Base-by-base conservation (phyloP, 139 green algal species). In the Chlamydomonas sp. region DNA sequence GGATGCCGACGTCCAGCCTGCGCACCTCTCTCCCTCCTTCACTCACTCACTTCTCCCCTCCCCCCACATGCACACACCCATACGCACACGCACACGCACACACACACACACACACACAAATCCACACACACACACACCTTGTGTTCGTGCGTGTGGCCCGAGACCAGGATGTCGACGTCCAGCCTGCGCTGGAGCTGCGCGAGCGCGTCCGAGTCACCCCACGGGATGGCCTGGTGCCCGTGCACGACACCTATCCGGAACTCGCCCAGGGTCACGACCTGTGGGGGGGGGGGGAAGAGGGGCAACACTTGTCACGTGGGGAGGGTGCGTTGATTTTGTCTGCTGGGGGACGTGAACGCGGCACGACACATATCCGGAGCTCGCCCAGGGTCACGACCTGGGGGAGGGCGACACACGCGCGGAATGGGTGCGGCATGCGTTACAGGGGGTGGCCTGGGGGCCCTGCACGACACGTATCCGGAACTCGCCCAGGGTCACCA, bases 101-200 rank as follows among this genome's bases (percentile, higher is more conserved):
- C n/a, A n/a, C n/a, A n/a, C n/a, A n/a, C n/a, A n/a, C n/a, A n/a
- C n/a, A n/a, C n/a, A n/a, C n/a, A n/a, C n/a, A n/a, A n/a, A n/a
- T n/a, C n/a, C n/a, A n/a, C n/a, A n/a, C n/a, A n/a, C n/a, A n/a
- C n/a, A n/a, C n/a, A n/a, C n/a, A 89, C 87, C 80, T 92, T 88
- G 71, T 94, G 91, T 47, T 88, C 79, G 69, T 98, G 92, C 22
- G 91, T 96, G 82, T 97, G 89, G 0, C 92, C 94, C 0, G 85
- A 95, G 3, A 98, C 74, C 16, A 98, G 83, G 37, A 98, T 92
- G 76, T 98, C 94, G 0, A 88, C 90, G 34, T 88, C 84, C 61
- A 98, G 67, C 68, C 90, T 85, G 48, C 94, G 72, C 72, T 95
- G 85, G 59, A 97, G 66, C 26, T 89, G 83, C 5, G 82, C 85